Evolutionary conservation across 768 basidiomycete genomes (phyloP).

Genomic region (Leucocoprinus leucothites): DNA sequence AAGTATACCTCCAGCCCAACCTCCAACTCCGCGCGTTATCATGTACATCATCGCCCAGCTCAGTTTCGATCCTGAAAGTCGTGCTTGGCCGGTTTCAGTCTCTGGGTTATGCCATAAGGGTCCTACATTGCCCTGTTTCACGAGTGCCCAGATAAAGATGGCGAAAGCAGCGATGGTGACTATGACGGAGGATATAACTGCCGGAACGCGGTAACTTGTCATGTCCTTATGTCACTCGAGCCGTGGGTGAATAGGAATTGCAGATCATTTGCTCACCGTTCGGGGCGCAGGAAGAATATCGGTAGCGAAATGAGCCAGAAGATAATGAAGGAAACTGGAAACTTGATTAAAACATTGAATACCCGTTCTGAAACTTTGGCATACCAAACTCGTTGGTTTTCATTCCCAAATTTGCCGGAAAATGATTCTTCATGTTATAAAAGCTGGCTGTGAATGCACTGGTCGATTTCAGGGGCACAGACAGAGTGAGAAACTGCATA

Average conservation of each 20-base stretch:
- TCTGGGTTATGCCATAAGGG: conserved; percentile 26
- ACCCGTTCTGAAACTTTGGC: background rate
- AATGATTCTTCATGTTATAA: conserved; percentile 26
- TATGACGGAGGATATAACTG: conserved; percentile 16
- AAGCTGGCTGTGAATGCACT: conserved; percentile 22
- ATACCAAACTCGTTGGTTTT: conserved; percentile 29
- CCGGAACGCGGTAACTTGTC: background rate
- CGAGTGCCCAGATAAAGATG: conserved; percentile 26
- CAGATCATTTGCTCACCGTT: conserved; percentile 17
- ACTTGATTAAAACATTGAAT: background rate
- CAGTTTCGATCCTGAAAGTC: conserved; percentile 20
- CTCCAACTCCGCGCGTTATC: conserved; percentile 28
- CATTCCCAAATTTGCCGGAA: conserved; percentile 22
- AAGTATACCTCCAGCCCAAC: conserved; percentile 26
- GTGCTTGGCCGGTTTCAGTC: conserved; percentile 19
- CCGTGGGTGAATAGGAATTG: background rate
- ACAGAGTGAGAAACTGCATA: conserved; percentile 12
- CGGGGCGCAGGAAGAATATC: conserved; percentile 25
- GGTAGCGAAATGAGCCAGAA: conserved; percentile 27
- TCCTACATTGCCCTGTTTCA: conserved; percentile 25
- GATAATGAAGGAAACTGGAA: conserved; percentile 25
- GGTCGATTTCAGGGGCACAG: background rate
- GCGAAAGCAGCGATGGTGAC: conserved; percentile 26
- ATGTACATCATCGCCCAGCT: conserved; percentile 29
- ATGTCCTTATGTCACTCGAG: background rate